These are phyloP conservation scores for Crithidia brevicula DNA, from an alignment of 208 protist species.

Conservation along the genomic window DNA sequence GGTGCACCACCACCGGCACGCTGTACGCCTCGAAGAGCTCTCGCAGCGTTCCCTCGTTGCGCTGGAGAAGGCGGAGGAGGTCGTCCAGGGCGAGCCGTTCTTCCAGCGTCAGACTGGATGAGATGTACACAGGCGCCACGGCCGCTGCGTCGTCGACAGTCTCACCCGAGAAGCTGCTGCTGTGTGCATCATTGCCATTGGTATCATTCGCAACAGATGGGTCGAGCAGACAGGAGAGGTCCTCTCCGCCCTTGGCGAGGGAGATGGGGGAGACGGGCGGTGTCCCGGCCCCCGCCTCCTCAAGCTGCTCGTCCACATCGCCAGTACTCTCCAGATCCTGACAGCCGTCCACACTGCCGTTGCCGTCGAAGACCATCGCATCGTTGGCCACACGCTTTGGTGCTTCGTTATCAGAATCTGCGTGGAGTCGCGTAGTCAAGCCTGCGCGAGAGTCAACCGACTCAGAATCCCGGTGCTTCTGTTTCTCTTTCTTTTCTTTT, in stretches of 20 bases:
- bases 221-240: constrained; percentile 21
- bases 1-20: constrained; percentile 38
- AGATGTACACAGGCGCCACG: constrained; percentile 6
- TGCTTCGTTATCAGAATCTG: no score
- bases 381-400: no score
- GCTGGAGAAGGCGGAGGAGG: constrained; percentile 48
- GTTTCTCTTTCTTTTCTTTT: background rate
- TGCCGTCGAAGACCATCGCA: no score
- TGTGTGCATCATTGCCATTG: no score
- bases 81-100: constrained; percentile 40
- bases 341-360: background rate
- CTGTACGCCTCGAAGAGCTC: constrained; percentile 76
- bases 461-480: no score
- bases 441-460: no score
- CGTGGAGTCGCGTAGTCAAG: no score
- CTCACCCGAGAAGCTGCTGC: no score
- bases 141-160: no score
- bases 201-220: no score
- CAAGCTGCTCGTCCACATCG: background rate
- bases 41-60: constrained; percentile 64
- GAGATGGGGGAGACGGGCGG: constrained; percentile 32
- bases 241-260: background rate
- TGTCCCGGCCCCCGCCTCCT: background rate
- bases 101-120: constrained; percentile 1
- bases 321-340: background rate